These are phyloP conservation scores for Nakazawaea ishiwadae DNA, from an alignment of 805 yeast species.

Conservation along the genomic window DNA sequence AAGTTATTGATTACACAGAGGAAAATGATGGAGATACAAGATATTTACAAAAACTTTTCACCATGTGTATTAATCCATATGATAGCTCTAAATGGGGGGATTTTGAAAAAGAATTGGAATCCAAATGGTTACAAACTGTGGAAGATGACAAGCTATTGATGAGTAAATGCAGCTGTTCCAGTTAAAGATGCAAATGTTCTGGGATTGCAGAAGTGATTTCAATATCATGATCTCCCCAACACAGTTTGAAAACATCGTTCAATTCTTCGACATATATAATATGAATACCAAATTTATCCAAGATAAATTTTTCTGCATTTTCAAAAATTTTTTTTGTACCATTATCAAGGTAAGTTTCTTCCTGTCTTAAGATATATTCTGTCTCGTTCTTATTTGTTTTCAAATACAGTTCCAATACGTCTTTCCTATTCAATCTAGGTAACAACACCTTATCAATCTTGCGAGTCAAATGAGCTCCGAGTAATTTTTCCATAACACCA, in stretches of 20 bases:
- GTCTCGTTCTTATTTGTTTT: conserved; percentile 19
- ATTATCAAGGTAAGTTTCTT: conserved; percentile 19
- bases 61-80: conserved; percentile 76
- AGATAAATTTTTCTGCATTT: conserved; percentile 48
- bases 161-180: conserved; percentile 73
- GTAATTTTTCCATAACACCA: conserved; percentile 70
- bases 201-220: neutral
- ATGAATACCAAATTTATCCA: conserved; percentile 51
- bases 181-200: conserved; percentile 12
- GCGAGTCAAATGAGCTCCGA: conserved; percentile 75
- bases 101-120: conserved; percentile 53
- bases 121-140: conserved; percentile 49
- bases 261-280: conserved; percentile 69
- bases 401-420: conserved; percentile 56
- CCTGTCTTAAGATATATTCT: conserved; percentile 18
- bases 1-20: conserved; percentile 59
- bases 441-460: conserved; percentile 51
- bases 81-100: conserved; percentile 64
- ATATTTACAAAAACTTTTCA: conserved; percentile 53
- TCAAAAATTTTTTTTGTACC: conserved; percentile 17
- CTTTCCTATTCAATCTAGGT: conserved; percentile 68
- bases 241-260: conserved; percentile 65
- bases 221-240: conserved; percentile 61
- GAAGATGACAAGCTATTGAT: conserved; percentile 47
- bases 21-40: conserved; percentile 47